A percentile compares a stretch with the other conserved stretches of the same genome.
phyloP scores from a whole-genome alignment of 768 basidiomycete genomes.

The Tricholoma bakamatsutake region DNA sequence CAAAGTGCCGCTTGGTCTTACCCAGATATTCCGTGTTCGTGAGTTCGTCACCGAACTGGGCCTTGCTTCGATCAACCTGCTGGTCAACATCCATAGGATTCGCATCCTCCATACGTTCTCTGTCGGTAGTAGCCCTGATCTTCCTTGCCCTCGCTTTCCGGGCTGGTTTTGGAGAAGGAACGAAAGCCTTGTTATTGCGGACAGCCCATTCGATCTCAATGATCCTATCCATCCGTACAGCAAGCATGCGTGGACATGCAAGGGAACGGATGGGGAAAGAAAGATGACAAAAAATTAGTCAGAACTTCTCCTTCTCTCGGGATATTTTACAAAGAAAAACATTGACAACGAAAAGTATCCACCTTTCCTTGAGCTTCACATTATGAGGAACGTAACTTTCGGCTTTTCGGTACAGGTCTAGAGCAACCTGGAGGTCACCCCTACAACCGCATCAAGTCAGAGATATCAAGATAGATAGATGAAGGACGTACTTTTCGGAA shows the following conservation, averaged over 20 bases:
- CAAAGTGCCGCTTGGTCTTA: conserved; percentile 33
- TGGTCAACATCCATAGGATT: conserved; percentile 25
- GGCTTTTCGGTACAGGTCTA: conserved; percentile 79
- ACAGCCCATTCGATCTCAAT: conserved; percentile 79
- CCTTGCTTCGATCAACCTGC: conserved; percentile 11
- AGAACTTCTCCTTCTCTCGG: conserved; percentile 32
- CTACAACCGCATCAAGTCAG: conserved; percentile 27
- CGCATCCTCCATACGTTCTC: conserved; percentile 19
- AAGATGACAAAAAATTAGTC: conserved; percentile 32
- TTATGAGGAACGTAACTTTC: conserved; percentile 84
- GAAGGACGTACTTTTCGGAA: conserved; percentile 62
- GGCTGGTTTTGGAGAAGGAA: conserved; percentile 50
- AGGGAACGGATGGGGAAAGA: conserved; percentile 20
- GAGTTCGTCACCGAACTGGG: conserved; percentile 38
- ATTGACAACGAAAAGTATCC: conserved; percentile 64
- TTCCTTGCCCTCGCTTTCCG: conserved; percentile 33
- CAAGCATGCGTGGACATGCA: conserved; percentile 18
- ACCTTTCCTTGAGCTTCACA: conserved; percentile 82
- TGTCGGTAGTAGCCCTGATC: conserved; percentile 20
- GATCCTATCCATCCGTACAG: conserved; percentile 47
- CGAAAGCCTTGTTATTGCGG: conserved; percentile 53
- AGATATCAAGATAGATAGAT: not conserved
- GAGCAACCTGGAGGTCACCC: conserved; percentile 74
- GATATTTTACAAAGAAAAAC: conserved; percentile 57
- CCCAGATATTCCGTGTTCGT: conserved; percentile 34